Percentiles rank a stretch among this genome's conserved stretches.
These are phyloP conservation scores for Dendrocalamus sinicus DNA, from an alignment of 176 grass and related monocot species.

Conservation along the genomic window DNA sequence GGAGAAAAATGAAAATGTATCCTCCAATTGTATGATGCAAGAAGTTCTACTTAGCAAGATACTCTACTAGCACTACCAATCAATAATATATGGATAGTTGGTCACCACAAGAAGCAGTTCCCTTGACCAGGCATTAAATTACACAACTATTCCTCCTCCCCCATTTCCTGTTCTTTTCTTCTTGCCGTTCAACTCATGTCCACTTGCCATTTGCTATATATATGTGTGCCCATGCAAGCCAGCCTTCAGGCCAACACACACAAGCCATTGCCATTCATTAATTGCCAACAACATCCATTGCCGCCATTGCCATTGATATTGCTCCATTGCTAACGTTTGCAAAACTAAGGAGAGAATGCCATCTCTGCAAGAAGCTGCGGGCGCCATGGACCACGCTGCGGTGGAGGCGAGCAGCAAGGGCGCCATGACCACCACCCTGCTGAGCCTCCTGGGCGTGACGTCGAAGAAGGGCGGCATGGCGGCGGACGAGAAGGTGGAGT, in stretches of 20 bases:
- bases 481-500: slow-evolving; percentile 54
- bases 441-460: slow-evolving; percentile 40
- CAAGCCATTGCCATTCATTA: slow-evolving; percentile 6
- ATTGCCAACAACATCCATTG: background rate
- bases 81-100: background rate
- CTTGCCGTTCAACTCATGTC: background rate
- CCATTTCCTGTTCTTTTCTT: background rate
- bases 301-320: background rate
- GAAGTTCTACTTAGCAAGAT: too few relatives aligned
- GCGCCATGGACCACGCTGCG: background rate
- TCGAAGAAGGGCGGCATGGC: background rate
- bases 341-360: slow-evolving; percentile 29
- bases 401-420: slow-evolving; percentile 10
- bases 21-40: too few relatives aligned
- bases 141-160: background rate
- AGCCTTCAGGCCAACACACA: background rate
- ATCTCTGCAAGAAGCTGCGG: slow-evolving; percentile 5
- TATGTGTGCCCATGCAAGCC: background rate
- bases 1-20: too few relatives aligned
- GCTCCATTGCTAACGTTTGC: background rate
- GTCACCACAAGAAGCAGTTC: background rate
- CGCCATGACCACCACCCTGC: slow-evolving; percentile 24
- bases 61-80: too few relatives aligned
- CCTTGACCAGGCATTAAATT: background rate
- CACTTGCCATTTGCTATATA: background rate